Evolutionary conservation across 2,329 filamentous ascomycete species (phyloP).

Genomic region (Alternaria sp.): DNA sequence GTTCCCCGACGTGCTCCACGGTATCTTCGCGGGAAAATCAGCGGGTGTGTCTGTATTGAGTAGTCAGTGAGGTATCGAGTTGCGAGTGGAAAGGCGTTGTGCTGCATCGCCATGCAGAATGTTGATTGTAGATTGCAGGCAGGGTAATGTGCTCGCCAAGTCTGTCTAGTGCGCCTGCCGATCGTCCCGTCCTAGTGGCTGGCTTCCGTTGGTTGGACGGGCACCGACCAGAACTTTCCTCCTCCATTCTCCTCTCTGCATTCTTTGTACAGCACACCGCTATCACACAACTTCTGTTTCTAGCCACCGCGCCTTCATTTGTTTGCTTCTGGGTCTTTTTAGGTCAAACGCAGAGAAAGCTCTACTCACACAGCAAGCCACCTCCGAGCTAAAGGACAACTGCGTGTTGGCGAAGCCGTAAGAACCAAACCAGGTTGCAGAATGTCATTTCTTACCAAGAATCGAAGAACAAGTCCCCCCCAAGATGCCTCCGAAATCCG

Average conservation of each 20-base stretch:
- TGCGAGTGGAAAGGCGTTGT: background rate
- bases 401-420: conserved; percentile 54
- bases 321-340: conserved; percentile 8
- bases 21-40: conserved; percentile 5
- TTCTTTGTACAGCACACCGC: conserved; percentile 8
- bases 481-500: conserved; percentile 69
- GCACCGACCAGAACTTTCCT: conserved; percentile 16
- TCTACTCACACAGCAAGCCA: conserved; percentile 20
- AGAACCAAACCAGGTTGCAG: conserved; percentile 59
- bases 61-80: background rate
- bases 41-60: background rate
- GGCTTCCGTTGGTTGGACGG: conserved; percentile 7
- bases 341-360: conserved; percentile 26
- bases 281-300: conserved; percentile 9
- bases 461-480: conserved; percentile 60
- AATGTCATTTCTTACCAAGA: conserved; percentile 68
- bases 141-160: conserved; percentile 14
- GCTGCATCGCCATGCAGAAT: background rate
- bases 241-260: conserved; percentile 9
- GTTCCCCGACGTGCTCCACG: conserved; percentile 18
- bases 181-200: conserved; percentile 20
- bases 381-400: conserved; percentile 19
- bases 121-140: conserved; percentile 1
- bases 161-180: conserved; percentile 16
- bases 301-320: background rate